Conservation (phyloP, 768 basidiomycete species). For the Lentinula sp. region DNA sequence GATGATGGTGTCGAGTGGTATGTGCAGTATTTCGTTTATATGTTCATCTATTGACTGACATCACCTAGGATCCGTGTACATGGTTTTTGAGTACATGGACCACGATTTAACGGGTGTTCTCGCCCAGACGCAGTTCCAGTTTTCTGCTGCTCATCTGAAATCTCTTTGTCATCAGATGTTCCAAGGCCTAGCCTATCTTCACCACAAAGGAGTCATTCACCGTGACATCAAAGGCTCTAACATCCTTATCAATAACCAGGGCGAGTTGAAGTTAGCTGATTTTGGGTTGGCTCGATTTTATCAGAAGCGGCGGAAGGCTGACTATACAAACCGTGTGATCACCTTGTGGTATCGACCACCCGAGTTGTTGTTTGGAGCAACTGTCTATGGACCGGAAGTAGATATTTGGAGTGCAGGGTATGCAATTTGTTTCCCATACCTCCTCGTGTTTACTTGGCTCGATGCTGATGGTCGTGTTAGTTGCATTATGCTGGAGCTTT, state of each 20-base stretch:
- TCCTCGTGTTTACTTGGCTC: not conserved
- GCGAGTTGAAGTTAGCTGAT: slow-evolving; percentile 93
- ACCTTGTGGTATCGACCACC: slow-evolving; percentile 98
- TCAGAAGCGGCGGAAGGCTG: slow-evolving; percentile 80
- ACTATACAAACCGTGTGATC: slow-evolving; percentile 99
- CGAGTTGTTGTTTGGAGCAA: slow-evolving; percentile 91
- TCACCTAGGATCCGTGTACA: slow-evolving; percentile 81
- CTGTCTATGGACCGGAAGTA: slow-evolving; percentile 93
- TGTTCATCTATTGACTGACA: slow-evolving; percentile 4
- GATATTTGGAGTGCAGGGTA: slow-evolving; percentile 99
- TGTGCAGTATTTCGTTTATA: slow-evolving; percentile 12
- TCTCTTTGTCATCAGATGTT: slow-evolving; percentile 96
- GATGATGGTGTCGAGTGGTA: slow-evolving; percentile 99
- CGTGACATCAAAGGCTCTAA: slow-evolving; percentile 99
- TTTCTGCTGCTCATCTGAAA: slow-evolving; percentile 87
- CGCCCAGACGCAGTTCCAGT: slow-evolving; percentile 83
- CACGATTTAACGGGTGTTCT: slow-evolving; percentile 95
- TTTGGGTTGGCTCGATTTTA: slow-evolving; percentile 97
- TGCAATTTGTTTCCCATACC: not conserved
- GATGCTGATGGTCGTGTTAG: slow-evolving; percentile 31
- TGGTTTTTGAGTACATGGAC: slow-evolving; percentile 99
- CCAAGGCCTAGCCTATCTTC: slow-evolving; percentile 87
- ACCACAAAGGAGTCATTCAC: slow-evolving; percentile 94
- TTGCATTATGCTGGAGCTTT: slow-evolving; percentile 98
- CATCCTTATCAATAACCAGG: slow-evolving; percentile 85